Evolutionary conservation across 2,329 filamentous ascomycete genomes (phyloP).

Genomic region (Monosporascus sp.): DNA sequence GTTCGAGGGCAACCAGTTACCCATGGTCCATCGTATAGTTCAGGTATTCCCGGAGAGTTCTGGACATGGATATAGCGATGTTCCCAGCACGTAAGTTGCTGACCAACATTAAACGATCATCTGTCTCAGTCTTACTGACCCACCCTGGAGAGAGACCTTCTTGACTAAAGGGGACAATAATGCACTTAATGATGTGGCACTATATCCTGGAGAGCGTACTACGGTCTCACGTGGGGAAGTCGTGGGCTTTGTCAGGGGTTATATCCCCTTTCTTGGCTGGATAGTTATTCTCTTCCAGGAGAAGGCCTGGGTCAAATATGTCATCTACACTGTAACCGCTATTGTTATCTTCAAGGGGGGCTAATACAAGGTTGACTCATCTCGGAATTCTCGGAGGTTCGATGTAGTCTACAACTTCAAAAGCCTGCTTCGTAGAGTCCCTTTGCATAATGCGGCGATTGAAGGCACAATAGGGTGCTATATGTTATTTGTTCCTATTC

Average conservation of each 20-base stretch:
- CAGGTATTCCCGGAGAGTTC: conserved; percentile 4
- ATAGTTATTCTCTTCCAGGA: conserved; percentile 6
- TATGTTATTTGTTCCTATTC: too few species aligned
- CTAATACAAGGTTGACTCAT: too few species aligned
- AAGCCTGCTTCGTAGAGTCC: too few species aligned
- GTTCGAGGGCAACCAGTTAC: conserved; percentile 14
- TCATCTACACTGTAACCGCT: too few species aligned
- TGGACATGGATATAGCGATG: too few species aligned
- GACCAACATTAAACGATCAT: neutral
- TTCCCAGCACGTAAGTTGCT: too few species aligned
- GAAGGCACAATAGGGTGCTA: too few species aligned
- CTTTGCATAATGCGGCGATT: too few species aligned
- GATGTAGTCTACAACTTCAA: too few species aligned
- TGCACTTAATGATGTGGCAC: conserved; percentile 11
- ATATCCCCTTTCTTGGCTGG: conserved; percentile 15
- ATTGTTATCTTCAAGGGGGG: too few species aligned
- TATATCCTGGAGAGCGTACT: conserved; percentile 13
- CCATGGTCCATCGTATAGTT: conserved; percentile 22
- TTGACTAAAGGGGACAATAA: conserved; percentile 22
- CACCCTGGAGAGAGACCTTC: conserved; percentile 11
- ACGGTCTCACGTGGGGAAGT: conserved; percentile 14
- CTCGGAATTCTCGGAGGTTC: too few species aligned
- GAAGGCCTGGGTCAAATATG: neutral
- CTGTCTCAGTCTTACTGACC: too few species aligned
- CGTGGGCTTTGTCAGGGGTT: conserved; percentile 17